These are phyloP conservation scores for Eucalyptus dawsonii DNA, from an alignment of 345 rosid species.

Conservation along the genomic window DNA sequence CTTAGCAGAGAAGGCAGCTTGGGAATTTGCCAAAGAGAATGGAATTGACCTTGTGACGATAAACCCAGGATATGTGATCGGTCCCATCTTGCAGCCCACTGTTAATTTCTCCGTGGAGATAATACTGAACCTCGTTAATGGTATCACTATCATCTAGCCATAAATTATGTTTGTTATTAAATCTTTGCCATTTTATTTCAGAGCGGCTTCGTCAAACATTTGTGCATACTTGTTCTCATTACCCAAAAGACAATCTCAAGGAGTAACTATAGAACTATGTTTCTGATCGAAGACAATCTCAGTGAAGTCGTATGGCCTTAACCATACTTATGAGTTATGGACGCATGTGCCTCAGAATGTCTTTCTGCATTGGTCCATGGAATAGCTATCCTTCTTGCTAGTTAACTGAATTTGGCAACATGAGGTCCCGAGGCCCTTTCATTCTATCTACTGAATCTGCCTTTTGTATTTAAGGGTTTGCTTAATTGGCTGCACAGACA, in stretches of 20 bases:
- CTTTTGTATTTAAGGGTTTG: neutral
- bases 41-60: constrained; percentile 26
- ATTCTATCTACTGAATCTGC: neutral
- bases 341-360: neutral
- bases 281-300: neutral
- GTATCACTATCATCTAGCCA: neutral
- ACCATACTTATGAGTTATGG: neutral
- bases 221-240: neutral
- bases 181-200: neutral
- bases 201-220: neutral
- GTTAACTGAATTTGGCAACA: neutral
- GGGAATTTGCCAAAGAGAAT: constrained; percentile 27
- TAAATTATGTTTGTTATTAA: neutral
- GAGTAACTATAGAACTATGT: neutral
- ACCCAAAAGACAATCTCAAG: neutral
- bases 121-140: neutral
- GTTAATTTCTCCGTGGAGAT: neutral
- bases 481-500: neutral
- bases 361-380: neutral
- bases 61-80: constrained; percentile 24
- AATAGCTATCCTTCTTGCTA: neutral
- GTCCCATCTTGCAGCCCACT: constrained; percentile 32
- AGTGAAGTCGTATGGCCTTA: neutral
- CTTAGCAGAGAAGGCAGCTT: constrained; percentile 35
- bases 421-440: neutral